These are phyloP conservation scores for Malus hybrid DNA, from an alignment of 331 rosid species.

Conservation along the genomic window DNA sequence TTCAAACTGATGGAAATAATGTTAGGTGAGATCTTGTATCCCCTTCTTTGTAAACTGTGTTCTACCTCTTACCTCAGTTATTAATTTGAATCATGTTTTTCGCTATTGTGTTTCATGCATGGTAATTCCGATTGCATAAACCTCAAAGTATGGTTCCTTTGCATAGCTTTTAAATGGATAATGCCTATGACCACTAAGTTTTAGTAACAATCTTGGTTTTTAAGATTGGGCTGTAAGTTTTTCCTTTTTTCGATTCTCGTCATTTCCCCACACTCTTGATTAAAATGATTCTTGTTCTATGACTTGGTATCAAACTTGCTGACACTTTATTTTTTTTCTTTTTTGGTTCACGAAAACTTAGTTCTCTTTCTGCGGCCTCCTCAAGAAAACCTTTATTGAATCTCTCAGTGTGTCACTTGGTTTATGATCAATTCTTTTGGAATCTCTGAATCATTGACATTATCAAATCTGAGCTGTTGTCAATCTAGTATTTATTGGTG, in stretches of 20 bases:
- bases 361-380: neutral
- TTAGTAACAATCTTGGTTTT: neutral
- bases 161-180: neutral
- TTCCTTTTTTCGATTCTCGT: neutral
- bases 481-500: neutral
- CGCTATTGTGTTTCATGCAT: neutral
- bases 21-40: conserved; percentile 62
- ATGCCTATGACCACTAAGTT: neutral
- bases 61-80: conserved; percentile 1
- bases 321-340: neutral
- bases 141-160: neutral
- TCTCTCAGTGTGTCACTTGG: neutral
- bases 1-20: conserved; percentile 72
- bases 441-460: neutral
- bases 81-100: neutral
- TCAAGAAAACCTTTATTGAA: neutral
- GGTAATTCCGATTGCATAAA: neutral
- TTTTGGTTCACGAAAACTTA: neutral
- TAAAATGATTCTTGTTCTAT: neutral
- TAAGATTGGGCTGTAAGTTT: neutral
- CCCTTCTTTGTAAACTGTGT: conserved; percentile 12
- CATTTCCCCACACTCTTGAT: neutral
- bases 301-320: neutral
- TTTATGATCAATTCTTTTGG: neutral
- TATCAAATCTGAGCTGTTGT: neutral